Evolutionary conservation across 2,329 filamentous ascomycete genomes (phyloP).

Genomic region (Colletotrichum costaricense): DNA sequence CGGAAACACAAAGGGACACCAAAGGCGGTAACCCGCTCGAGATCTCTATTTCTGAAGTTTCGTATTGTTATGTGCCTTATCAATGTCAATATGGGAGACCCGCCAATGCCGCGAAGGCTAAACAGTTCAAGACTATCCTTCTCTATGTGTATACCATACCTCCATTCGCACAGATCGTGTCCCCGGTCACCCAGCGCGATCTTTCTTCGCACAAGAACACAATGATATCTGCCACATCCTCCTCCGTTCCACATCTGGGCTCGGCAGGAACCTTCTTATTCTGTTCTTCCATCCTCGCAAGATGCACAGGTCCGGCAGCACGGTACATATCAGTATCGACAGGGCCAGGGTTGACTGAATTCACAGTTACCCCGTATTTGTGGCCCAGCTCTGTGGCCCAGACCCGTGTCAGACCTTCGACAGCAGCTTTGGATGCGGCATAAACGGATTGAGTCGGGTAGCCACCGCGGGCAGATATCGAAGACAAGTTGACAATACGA

Average conservation of each 20-base stretch:
- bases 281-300: slow-evolving; percentile 21
- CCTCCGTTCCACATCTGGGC: slow-evolving; percentile 14
- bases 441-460: slow-evolving; percentile 45
- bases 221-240: slow-evolving; percentile 26
- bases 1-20: no score
- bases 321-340: slow-evolving; percentile 39
- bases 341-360: slow-evolving; percentile 46
- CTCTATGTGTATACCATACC: slow-evolving; percentile 23
- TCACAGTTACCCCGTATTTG: slow-evolving; percentile 42
- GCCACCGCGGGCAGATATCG: slow-evolving; percentile 44
- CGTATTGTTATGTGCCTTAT: no score
- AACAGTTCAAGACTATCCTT: neutral
- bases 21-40: no score
- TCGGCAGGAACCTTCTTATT: slow-evolving; percentile 24
- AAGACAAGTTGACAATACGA: slow-evolving; percentile 49
- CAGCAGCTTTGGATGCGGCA: slow-evolving; percentile 47
- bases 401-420: slow-evolving; percentile 42
- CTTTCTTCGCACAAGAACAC: slow-evolving; percentile 23
- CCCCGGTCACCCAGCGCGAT: slow-evolving; percentile 27
- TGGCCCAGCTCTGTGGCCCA: slow-evolving; percentile 48
- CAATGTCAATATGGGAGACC: no score
- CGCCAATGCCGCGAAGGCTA: no score
- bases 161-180: slow-evolving; percentile 26
- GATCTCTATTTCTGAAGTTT: no score
- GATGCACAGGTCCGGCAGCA: slow-evolving; percentile 17